Conservation (phyloP, 2,329 filamentous ascomycete genomes). For the Pyrenophora seminiperda region DNA sequence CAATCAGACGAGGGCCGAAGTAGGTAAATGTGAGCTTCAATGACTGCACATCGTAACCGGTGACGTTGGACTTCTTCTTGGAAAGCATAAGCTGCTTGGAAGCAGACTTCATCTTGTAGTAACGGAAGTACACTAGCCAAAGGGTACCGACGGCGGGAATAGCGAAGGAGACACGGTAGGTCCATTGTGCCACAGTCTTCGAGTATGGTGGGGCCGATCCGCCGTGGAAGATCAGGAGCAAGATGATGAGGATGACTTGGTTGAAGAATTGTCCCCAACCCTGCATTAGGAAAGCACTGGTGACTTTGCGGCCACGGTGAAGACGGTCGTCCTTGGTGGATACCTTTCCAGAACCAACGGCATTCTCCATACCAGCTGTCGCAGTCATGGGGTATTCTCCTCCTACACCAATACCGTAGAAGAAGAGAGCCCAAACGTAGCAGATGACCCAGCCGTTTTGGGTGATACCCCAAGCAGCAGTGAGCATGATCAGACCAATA, state of each 20-base stretch:
- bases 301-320: slow-evolving; percentile 94
- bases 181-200: slow-evolving; percentile 78
- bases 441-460: slow-evolving; percentile 96
- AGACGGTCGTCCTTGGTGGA: slow-evolving; percentile 92
- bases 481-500: slow-evolving; percentile 87
- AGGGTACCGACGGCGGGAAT: slow-evolving; percentile 88
- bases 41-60: slow-evolving; percentile 88
- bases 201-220: slow-evolving; percentile 77
- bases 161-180: slow-evolving; percentile 90
- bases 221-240: slow-evolving; percentile 87
- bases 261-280: slow-evolving; percentile 97
- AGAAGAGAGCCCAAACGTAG: slow-evolving; percentile 93
- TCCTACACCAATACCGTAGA: slow-evolving; percentile 76
- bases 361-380: slow-evolving; percentile 91
- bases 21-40: slow-evolving; percentile 77
- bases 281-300: slow-evolving; percentile 96
- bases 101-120: slow-evolving; percentile 89
- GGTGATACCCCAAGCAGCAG: slow-evolving; percentile 83
- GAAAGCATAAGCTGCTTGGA: slow-evolving; percentile 79
- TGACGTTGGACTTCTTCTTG: slow-evolving; percentile 86
- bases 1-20: slow-evolving; percentile 84
- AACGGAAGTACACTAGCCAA: slow-evolving; percentile 95
- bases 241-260: slow-evolving; percentile 84
- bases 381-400: slow-evolving; percentile 97
- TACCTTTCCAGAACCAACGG: slow-evolving; percentile 80